Conservation (phyloP, 2,329 filamentous ascomycete genomes). For the Venturia effusa region DNA sequence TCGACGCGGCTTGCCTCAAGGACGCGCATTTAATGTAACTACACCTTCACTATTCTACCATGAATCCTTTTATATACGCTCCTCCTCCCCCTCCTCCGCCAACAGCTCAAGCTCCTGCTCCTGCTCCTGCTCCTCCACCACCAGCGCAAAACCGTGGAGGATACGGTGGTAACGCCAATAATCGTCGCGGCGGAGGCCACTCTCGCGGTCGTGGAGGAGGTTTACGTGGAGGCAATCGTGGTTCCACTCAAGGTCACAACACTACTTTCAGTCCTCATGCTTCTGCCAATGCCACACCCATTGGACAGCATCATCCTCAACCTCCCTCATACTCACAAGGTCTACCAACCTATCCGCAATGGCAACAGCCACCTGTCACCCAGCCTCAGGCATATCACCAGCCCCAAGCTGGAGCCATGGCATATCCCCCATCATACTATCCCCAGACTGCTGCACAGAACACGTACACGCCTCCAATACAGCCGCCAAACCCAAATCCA, state of each 20-base stretch:
- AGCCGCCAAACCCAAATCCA: neutral
- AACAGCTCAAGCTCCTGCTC: neutral
- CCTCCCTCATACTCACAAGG: neutral
- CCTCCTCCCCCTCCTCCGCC: slow-evolving; percentile 35
- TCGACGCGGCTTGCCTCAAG: neutral
- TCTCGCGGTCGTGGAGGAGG: neutral
- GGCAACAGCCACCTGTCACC: neutral
- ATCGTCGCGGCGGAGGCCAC: neutral
- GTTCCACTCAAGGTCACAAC: neutral
- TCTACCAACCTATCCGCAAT: slow-evolving; percentile 3
- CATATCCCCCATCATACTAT: neutral
- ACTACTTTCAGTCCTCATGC: neutral
- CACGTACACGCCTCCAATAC: neutral
- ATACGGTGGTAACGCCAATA: neutral
- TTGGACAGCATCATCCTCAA: slow-evolving; percentile 1
- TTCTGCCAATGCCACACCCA: slow-evolving; percentile 1
- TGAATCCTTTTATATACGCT: slow-evolving; percentile 32
- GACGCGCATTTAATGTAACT: neutral
- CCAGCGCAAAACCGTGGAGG: neutral
- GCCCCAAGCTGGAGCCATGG: neutral
- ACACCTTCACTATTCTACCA: slow-evolving; percentile 5
- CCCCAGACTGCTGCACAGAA: neutral
- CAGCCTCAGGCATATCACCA: neutral
- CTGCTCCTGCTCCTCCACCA: slow-evolving; percentile 6
- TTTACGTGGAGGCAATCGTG: neutral